Evolutionary conservation across 2,329 filamentous ascomycete genomes (phyloP).

Genomic region (Claviceps maximensis): DNA sequence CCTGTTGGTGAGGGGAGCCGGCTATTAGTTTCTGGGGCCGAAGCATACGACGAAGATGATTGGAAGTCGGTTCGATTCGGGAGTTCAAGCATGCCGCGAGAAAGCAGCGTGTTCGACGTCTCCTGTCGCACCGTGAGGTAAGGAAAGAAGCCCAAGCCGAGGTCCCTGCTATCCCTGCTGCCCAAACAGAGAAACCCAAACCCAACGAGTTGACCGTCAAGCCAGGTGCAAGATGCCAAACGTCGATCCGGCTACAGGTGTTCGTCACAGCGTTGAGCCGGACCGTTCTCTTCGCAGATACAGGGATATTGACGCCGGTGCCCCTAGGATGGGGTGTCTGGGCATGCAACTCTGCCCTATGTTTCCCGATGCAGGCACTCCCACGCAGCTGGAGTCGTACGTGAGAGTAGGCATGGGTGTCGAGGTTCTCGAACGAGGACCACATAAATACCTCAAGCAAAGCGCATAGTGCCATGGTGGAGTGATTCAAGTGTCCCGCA

Average conservation of each 20-base stretch:
- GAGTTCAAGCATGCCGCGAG: conserved; percentile 17
- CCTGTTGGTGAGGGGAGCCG: neutral
- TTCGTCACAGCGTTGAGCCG: conserved; percentile 41
- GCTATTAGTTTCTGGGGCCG: conserved; percentile 42
- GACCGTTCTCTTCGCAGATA: conserved; percentile 44
- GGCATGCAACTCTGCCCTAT: conserved; percentile 54
- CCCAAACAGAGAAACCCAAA: neutral
- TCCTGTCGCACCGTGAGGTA: conserved; percentile 53
- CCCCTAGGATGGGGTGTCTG: conserved; percentile 41
- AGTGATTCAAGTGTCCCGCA: neutral
- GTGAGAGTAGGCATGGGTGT: conserved; percentile 45
- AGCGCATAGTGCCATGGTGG: neutral
- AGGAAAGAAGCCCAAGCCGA: conserved; percentile 24
- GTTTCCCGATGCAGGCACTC: conserved; percentile 21
- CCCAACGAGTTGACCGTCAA: neutral
- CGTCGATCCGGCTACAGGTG: conserved; percentile 48
- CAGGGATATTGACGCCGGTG: conserved; percentile 47
- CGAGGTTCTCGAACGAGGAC: conserved; percentile 32
- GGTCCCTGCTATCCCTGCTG: neutral
- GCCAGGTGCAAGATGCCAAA: conserved; percentile 57
- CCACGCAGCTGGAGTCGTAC: conserved; percentile 25
- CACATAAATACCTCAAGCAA: conserved; percentile 27
- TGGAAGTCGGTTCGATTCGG: conserved; percentile 52
- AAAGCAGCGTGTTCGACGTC: conserved; percentile 31
- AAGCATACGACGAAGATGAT: conserved; percentile 54